These are phyloP conservation scores for Microbotryum saponariae DNA, from an alignment of 1,284 basidiomycete genomes.

Conservation along the genomic window DNA sequence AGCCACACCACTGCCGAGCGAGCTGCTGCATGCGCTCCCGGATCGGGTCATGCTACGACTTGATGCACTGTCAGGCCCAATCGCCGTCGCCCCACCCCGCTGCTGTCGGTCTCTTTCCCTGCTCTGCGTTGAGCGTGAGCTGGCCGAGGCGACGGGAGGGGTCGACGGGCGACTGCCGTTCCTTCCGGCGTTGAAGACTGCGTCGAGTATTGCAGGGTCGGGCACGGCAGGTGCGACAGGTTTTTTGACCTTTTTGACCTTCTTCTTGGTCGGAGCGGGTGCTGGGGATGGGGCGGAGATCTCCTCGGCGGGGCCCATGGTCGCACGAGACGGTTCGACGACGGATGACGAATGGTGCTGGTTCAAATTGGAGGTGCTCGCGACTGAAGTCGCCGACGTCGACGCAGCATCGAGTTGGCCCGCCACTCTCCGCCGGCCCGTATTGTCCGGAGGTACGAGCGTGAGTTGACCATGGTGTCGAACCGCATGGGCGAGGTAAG, in stretches of 20 bases:
- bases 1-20: no score
- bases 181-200: conserved; percentile 26
- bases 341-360: no score
- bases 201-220: conserved; percentile 8
- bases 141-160: not conserved
- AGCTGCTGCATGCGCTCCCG: no score
- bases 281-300: not conserved
- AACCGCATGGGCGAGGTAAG: conserved; percentile 27
- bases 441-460: conserved; percentile 30
- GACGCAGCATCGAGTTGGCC: conserved; percentile 6
- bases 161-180: not conserved
- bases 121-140: not conserved
- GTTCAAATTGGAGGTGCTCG: not conserved
- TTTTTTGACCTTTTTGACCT: conserved; percentile 11
- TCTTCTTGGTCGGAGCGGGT: conserved; percentile 12
- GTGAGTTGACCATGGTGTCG: conserved; percentile 25
- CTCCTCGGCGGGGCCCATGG: not conserved
- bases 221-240: not conserved
- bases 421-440: conserved; percentile 12
- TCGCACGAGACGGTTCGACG: no score
- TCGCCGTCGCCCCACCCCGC: no score
- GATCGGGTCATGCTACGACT: no score
- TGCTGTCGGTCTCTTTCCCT: no score
- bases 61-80: no score
- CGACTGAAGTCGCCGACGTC: not conserved